A percentile compares a stretch with the other conserved stretches of the same genome.
Evolutionary conservation across 1,284 basidiomycete genomes (phyloP).

Genomic region (Tilletia caries): DNA sequence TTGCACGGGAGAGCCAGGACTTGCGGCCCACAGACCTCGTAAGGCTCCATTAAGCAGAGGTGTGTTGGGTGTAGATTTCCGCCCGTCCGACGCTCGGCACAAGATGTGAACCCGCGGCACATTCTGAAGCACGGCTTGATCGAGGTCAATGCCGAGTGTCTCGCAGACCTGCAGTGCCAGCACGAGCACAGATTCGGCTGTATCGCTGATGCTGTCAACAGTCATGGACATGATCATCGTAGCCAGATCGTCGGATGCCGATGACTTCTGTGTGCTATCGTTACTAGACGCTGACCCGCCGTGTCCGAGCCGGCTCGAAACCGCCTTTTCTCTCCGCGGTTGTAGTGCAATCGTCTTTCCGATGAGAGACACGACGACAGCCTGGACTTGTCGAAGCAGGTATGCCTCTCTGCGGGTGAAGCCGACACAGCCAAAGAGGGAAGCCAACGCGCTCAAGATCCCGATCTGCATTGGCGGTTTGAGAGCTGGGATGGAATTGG

Average conservation of each 20-base stretch:
- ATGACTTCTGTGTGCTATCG: too few relatives aligned
- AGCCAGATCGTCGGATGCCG: constrained; percentile 17
- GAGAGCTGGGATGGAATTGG: constrained; percentile 41
- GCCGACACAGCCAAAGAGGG: constrained; percentile 45
- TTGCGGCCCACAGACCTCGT: not conserved
- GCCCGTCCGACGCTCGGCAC: constrained; percentile 23
- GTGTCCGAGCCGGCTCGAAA: not conserved
- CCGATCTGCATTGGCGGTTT: constrained; percentile 45
- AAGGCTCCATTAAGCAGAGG: constrained; percentile 2
- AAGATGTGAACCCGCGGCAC: constrained; percentile 42
- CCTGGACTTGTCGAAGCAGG: constrained; percentile 39
- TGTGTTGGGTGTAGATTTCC: constrained; percentile 1
- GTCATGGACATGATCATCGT: constrained; percentile 31
- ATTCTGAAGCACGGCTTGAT: constrained; percentile 34
- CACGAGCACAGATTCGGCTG: constrained; percentile 42
- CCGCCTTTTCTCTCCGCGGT: not conserved
- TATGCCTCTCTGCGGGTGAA: constrained; percentile 43
- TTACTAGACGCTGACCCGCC: not conserved
- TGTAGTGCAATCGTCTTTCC: constrained; percentile 18
- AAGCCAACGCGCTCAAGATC: constrained; percentile 36
- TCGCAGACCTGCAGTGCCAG: constrained; percentile 49
- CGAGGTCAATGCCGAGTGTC: constrained; percentile 47
- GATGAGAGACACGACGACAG: constrained; percentile 34
- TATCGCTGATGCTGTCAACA: constrained; percentile 24
- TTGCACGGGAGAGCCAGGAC: not conserved